phyloP scores from a whole-genome alignment of 2,329 filamentous ascomycete species.

The Lachnellula willkommii region DNA sequence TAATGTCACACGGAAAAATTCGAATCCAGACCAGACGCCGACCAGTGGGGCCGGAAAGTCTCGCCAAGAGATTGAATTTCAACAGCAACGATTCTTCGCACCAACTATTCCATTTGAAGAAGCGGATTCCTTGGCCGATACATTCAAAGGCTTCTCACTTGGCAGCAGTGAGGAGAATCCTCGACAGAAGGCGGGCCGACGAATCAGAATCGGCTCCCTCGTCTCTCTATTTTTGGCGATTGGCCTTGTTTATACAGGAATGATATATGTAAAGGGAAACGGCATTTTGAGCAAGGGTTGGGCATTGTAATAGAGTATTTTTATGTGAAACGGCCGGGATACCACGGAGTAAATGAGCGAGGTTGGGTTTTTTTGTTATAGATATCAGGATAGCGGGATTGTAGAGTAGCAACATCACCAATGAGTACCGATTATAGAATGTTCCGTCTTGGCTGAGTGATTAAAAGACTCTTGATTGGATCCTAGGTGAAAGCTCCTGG shows the following conservation, averaged over 20 bases:
- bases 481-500: no score
- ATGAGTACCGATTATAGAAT: not conserved
- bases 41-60: not conserved
- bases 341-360: not conserved
- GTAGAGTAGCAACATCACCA: not conserved
- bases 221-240: not conserved
- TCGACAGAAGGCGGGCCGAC: not conserved
- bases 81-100: constrained; percentile 36
- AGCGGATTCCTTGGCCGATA: constrained; percentile 17
- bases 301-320: not conserved
- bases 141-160: constrained; percentile 20
- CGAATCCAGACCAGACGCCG: not conserved
- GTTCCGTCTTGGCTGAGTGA: no score
- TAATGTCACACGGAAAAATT: constrained; percentile 11
- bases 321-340: not conserved
- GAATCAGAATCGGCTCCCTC: not conserved
- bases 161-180: constrained; percentile 4
- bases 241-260: not conserved
- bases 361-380: not conserved
- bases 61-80: constrained; percentile 40
- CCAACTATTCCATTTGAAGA: constrained; percentile 12
- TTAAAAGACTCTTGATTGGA: no score
- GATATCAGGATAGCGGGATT: not conserved
- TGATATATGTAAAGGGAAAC: not conserved
- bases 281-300: not conserved